Percentiles rank a stretch among this genome's conserved stretches.
Evolutionary conservation across 108 stramenopile species (phyloP).

Genomic region (Skeletonema tropicum): DNA sequence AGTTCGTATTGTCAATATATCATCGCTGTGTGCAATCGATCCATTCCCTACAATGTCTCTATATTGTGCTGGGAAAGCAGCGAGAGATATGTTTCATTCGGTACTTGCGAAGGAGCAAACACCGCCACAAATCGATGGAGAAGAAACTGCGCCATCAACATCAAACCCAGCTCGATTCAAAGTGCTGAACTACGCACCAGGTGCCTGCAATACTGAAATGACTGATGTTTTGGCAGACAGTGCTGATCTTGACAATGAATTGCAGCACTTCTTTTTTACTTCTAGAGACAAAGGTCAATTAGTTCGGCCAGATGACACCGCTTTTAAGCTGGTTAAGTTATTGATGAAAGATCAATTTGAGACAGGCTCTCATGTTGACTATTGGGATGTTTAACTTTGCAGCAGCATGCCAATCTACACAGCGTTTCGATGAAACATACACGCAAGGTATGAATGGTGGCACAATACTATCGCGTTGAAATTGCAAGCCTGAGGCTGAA

Average conservation of each 20-base stretch:
- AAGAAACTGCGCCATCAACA: not conserved
- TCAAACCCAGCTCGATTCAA: slow-evolving; percentile 28
- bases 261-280: slow-evolving; percentile 46
- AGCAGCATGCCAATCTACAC: no score
- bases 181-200: slow-evolving; percentile 83
- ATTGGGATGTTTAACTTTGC: slow-evolving; percentile 56
- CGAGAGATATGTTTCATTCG: slow-evolving; percentile 74
- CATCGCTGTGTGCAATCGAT: slow-evolving; percentile 70
- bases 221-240: slow-evolving; percentile 50
- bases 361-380: slow-evolving; percentile 80
- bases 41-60: slow-evolving; percentile 75
- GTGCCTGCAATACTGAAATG: slow-evolving; percentile 81
- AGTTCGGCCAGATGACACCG: slow-evolving; percentile 62
- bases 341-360: slow-evolving; percentile 53
- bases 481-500: no score
- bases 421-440: no score
- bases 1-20: slow-evolving; percentile 65
- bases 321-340: slow-evolving; percentile 60
- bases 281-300: slow-evolving; percentile 28
- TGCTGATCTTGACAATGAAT: slow-evolving; percentile 45
- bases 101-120: slow-evolving; percentile 65
- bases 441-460: no score
- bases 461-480: no score
- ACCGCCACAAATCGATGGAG: not conserved
- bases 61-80: slow-evolving; percentile 81